Evolutionary conservation across 2,329 filamentous ascomycete species (phyloP), one percentile per base, ranked within the genome.

Genomic region (Fusarium verrucosum): DNA sequence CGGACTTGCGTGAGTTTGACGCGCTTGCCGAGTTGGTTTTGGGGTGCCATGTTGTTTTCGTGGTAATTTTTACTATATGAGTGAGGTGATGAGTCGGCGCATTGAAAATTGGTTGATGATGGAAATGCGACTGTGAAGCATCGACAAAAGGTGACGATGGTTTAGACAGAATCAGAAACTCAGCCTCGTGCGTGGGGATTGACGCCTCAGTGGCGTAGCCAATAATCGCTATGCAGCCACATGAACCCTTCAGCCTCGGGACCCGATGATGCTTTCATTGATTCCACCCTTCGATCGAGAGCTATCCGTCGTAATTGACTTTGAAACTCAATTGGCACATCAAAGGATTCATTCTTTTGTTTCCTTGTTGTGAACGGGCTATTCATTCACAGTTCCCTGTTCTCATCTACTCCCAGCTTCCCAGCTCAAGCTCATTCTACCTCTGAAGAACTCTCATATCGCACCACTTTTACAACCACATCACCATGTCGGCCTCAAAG

Each of bases 1-100:
- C 80, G 84, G 61, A 89, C 80, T 79, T 92, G 84, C 46, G 84
- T 82, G 72, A 87, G 84, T 74, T 90, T 89, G 69, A 87, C 83
- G 74, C 87, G 87, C 76, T 89, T 89, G 56, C 85, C 84, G 20
- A 83, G 78, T 64, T 80, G 81, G 67, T 83, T 83, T 13, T 85
- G 82, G 16, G 86, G 87, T 51, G 86, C 85, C 87, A 89, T 89
- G 51, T 53, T 59, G 54, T 44, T 16, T 16, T 30, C 20, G 23
- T 11, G 17, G 3, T 25, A 10, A 3, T 23, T 20, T n/a, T 25
- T 13, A 22, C 14, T 45, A 42, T 22, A 37, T 35, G 14, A 10
- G n/a, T 11, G 7, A 3, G 14, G n/a, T 1, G 7, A 50, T 50
- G 33, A n/a, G 35, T 38, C 38, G 35, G 26, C 36, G 30, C 28